phyloP scores from a whole-genome alignment of 495 filamentous ascomycete species.

The Xylaria longipes region DNA sequence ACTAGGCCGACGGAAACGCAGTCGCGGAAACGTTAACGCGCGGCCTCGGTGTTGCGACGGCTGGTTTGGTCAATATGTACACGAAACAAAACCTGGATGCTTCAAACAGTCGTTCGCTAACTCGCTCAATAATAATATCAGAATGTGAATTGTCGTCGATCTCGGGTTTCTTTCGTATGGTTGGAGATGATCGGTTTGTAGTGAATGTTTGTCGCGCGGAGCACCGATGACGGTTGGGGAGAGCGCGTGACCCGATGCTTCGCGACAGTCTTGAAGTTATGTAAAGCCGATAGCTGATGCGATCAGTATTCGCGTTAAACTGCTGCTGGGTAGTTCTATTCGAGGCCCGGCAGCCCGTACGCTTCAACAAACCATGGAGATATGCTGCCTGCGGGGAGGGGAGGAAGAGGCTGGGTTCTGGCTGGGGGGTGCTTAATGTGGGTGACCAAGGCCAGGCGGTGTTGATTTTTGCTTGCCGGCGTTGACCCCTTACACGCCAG shows the following conservation, averaged over 20 bases:
- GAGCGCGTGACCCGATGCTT: conserved; percentile 6
- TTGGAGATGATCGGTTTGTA: background rate
- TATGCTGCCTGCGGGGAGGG: background rate
- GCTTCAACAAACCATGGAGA: conserved; percentile 2
- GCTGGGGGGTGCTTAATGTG: background rate
- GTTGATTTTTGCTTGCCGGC: background rate
- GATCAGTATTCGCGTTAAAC: background rate
- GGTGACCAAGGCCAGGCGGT: background rate
- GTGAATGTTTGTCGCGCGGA: background rate
- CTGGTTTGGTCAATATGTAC: conserved; percentile 7
- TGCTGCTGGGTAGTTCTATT: conserved; percentile 1
- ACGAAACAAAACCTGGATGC: background rate
- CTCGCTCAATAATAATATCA: background rate
- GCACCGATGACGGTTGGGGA: background rate
- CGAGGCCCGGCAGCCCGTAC: background rate
- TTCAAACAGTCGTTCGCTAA: background rate
- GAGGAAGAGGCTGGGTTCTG: too few species aligned
- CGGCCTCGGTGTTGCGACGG: background rate
- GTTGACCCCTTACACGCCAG: background rate
- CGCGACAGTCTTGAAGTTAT: background rate
- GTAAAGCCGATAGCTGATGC: conserved; percentile 2
- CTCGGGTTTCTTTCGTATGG: background rate
- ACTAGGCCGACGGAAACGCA: background rate
- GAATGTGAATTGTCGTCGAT: background rate
- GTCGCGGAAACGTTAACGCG: background rate